Evolutionary conservation across 2,329 filamentous ascomycete genomes (phyloP), one percentile per base, ranked within the genome.

Genomic region (Fusarium sp.): DNA sequence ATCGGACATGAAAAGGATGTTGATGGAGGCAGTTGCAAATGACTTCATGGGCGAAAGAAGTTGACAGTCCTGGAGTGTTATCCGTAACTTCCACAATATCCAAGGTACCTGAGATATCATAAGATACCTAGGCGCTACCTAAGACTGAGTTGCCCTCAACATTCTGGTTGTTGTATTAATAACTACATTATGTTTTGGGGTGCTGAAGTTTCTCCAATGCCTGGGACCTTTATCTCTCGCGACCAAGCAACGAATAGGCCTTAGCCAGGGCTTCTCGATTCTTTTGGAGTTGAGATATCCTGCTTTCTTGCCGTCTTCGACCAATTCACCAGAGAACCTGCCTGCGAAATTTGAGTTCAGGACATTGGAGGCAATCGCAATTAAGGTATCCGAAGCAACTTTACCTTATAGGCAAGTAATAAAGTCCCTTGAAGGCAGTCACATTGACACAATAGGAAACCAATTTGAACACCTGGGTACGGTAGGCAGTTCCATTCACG

Each of bases 11-110:
- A 41, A 22, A 10, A 39, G 25, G 49, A n/a, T 36, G 14, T 13
- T 33, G 42, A 38, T 15, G 44, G 31, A 22, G 68, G 68, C 68
- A 72, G 63, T 41, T 39, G 41, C 55, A 36, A 12, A 20, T 52
- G 49, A 52, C 18, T 52, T n/a, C 33, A 27, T 20, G 7, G 29
- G 22, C 5, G 14, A 7, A 15, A 45, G 38, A 35, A 47, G 54
- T 36, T 49, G 41, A 49, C 31, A 36, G 41, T 49, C 11, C 20
- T 31, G 20, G 15, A 11, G n/a, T 29, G 50, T n/a, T 10, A 46
- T 46, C 38, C 17, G 22, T 22, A 35, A 33, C 27, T 56, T n/a
- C 53, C 39, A 14, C 29, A 33, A 33, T 53, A 8, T 11, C 14
- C n/a, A 8, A 25, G 33, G 15, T 27, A 36, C 25, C 31, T 35